Base-by-base conservation (phyloP, 1,284 basidiomycete genomes). In the Ustilago curta region DNA sequence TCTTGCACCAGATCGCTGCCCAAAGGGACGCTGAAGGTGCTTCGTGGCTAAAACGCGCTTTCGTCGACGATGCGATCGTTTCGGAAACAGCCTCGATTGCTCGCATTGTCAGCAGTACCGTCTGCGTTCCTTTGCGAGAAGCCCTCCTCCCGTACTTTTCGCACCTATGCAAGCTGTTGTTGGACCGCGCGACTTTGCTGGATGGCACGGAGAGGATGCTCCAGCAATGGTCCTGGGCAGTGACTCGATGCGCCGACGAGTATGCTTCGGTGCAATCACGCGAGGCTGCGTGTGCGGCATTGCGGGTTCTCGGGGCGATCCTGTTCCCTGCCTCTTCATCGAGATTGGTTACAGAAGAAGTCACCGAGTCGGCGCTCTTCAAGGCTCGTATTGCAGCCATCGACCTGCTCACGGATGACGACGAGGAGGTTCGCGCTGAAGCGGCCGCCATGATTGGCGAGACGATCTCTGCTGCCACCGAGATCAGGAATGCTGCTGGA, bases 81-180 rank as follows among this genome's bases (percentile, higher is more conserved):
- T 16, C 37, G 2, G 63, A 71, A 35, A 47, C 56, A 16, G 42
- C 40, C 2, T 54, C 51, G 18, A 52, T 75, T 49, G 67, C 57
- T 12, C 42, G 31, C 4, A 29, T 68, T 2, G 62, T 70, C 31
- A 40, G 42, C 35, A 53, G 48, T 29, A 78, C 74, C 7, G 55
- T 62, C 11, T 67, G 63, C 37, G 64, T 70, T 18, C 66, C 70
- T 1, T 42, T 81, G 27, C 64, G 76, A 32, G 76, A 81, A 49
- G 78, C 76, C 21, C 65, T 81, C 5, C 53, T 80, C 8, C 79
- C 79, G 1, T 76, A 76, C 52, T 57, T 76, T 6, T 63, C 69
- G 3, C 53, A 64, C 37, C 58, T 76, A 5, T 76, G 73, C 63
- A 64, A 64, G 52, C 39, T 62, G 25, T 21, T 64, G 11, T 9